phyloP scores from a whole-genome alignment of 305 asterid genomes.

The Rubia tinctorum region DNA sequence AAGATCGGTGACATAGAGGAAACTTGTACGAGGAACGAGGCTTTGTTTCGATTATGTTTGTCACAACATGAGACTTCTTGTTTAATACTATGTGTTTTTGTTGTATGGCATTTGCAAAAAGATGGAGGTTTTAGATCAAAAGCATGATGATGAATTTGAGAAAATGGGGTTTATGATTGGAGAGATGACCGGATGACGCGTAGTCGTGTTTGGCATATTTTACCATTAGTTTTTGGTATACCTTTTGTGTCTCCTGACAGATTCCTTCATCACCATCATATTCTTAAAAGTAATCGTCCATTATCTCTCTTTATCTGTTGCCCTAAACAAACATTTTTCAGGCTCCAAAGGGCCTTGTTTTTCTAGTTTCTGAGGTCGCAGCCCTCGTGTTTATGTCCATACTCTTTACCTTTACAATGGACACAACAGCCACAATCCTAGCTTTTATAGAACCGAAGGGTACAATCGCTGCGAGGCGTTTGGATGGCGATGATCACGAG shows the following conservation, averaged over 20 bases:
- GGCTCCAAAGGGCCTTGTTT: neutral
- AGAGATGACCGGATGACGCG: constrained; percentile 15
- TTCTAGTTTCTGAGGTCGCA: neutral
- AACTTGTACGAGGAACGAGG: no score
- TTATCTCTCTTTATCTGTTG: neutral
- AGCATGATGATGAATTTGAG: neutral
- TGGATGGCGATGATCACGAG: no score
- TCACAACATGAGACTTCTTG: no score
- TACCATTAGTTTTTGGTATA: no score
- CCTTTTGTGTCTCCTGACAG: neutral
- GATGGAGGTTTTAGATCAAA: neutral
- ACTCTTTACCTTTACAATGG: no score
- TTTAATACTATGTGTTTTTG: neutral
- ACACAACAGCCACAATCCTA: no score
- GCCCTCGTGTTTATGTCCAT: neutral
- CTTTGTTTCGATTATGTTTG: neutral
- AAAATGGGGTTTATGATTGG: constrained; percentile 11
- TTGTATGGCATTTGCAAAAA: neutral
- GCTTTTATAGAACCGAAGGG: no score
- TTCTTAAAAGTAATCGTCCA: neutral
- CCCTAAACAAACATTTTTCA: neutral
- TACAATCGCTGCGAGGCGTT: no score
- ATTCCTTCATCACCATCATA: no score
- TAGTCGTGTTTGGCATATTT: no score
- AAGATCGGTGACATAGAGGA: no score